A percentile compares a stretch with the other conserved stretches of the same genome.
These are phyloP conservation scores for Sanghuangporus baumii DNA, from an alignment of 1,284 basidiomycete genomes.

Conservation along the genomic window DNA sequence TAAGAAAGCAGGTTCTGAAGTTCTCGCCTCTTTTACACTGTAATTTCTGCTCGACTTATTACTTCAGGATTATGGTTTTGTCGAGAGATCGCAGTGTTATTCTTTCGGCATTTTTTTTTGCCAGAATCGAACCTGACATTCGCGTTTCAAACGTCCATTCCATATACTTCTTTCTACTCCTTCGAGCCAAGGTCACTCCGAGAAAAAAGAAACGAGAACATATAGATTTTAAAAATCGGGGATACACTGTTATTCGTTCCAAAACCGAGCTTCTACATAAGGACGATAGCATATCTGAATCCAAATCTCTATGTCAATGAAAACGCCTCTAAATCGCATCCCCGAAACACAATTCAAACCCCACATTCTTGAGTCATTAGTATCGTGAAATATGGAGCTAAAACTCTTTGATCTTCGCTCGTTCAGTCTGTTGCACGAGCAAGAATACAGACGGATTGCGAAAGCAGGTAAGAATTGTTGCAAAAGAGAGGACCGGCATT, in stretches of 20 bases:
- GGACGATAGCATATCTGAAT: not conserved
- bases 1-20: too few species aligned
- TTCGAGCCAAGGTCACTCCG: not conserved
- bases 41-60: too few species aligned
- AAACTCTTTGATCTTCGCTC: not conserved
- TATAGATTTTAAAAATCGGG: not conserved
- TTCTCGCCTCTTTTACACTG: too few species aligned
- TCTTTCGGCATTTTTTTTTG: too few species aligned
- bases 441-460: not conserved
- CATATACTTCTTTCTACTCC: not conserved
- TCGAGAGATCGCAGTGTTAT: too few species aligned
- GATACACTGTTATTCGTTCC: not conserved
- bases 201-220: not conserved
- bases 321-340: not conserved
- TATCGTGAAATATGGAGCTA: not conserved
- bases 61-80: too few species aligned
- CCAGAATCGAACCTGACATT: too few species aligned
- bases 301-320: not conserved
- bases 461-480: not conserved
- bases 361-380: not conserved
- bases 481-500: not conserved
- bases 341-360: not conserved
- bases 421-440: not conserved
- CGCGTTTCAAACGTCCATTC: too few species aligned
- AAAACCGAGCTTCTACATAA: not conserved